Conservation (phyloP, 108 stramenopile genomes). For the Cyclotella choctawhatcheeana region DNA sequence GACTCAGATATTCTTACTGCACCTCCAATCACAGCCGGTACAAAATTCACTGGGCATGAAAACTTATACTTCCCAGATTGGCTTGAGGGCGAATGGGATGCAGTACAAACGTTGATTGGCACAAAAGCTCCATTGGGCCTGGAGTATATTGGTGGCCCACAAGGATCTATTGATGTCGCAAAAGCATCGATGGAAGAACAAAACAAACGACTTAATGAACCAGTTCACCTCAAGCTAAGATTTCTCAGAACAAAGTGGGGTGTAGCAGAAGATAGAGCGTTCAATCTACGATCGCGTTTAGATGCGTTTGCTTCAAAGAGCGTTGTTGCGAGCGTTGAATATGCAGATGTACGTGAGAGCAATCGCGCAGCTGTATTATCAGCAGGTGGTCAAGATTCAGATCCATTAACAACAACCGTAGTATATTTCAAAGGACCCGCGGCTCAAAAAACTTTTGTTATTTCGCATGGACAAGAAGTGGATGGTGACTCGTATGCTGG, state of each 20-base stretch:
- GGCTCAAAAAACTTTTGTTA: constrained; percentile 80
- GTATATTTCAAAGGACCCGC: constrained; percentile 85
- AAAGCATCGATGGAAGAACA: constrained; percentile 66
- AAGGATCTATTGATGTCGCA: constrained; percentile 63
- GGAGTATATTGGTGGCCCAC: constrained; percentile 78
- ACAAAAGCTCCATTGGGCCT: constrained; percentile 72
- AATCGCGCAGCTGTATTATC: constrained; percentile 72
- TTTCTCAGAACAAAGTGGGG: constrained; percentile 67
- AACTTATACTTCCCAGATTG: constrained; percentile 71
- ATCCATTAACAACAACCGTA: constrained; percentile 78
- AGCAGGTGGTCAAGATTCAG: constrained; percentile 65
- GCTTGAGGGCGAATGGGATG: constrained; percentile 79
- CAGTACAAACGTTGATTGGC: constrained; percentile 68
- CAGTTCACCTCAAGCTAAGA: constrained; percentile 39
- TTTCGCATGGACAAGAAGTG: constrained; percentile 57
- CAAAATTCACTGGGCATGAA: constrained; percentile 67
- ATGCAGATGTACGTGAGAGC: constrained; percentile 74
- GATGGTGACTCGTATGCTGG: constrained; percentile 60
- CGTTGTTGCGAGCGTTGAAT: constrained; percentile 81
- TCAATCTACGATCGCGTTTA: constrained; percentile 64
- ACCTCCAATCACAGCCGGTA: constrained; percentile 62
- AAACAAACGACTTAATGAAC: constrained; percentile 43
- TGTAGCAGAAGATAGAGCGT: constrained; percentile 79
- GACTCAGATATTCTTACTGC: constrained; percentile 57
- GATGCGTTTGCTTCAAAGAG: constrained; percentile 74